Conservation (phyloP, 768 basidiomycete species). For the Tremella mesenterica region DNA sequence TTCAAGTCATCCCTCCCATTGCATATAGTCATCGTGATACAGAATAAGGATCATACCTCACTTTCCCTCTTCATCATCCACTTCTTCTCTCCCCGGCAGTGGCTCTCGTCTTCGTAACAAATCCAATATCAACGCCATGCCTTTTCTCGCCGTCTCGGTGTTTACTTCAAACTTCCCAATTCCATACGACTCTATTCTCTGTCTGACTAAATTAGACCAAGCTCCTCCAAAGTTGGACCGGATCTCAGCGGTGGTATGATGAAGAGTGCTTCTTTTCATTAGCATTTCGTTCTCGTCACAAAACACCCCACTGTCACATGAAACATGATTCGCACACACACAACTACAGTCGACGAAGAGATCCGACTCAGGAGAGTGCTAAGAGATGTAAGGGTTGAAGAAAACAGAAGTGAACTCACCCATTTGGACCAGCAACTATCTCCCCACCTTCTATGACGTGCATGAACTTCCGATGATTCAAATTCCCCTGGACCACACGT, state of each 20-base stretch:
- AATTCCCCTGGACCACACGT: constrained; percentile 71
- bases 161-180: constrained; percentile 76
- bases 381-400: too few relatives aligned
- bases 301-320: background rate
- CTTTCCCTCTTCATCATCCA: too few relatives aligned
- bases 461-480: constrained; percentile 92
- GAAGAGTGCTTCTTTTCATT: constrained; percentile 46
- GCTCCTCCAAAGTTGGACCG: constrained; percentile 88
- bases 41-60: background rate
- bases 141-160: constrained; percentile 63
- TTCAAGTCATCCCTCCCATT: background rate
- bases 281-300: too few relatives aligned
- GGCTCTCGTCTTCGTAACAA: constrained; percentile 70
- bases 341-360: too few relatives aligned
- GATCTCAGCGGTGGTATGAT: constrained; percentile 76
- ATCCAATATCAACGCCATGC: constrained; percentile 70
- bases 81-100: constrained; percentile 47
- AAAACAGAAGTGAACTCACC: too few relatives aligned
- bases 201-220: constrained; percentile 55
- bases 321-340: background rate
- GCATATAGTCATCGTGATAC: background rate
- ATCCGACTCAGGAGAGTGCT: too few relatives aligned
- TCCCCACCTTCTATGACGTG: constrained; percentile 75
- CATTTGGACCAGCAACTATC: constrained; percentile 60
- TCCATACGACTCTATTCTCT: constrained; percentile 71